Conservation (phyloP, 371 early-diverging fungal species). For the Mortierella polycephala region DNA sequence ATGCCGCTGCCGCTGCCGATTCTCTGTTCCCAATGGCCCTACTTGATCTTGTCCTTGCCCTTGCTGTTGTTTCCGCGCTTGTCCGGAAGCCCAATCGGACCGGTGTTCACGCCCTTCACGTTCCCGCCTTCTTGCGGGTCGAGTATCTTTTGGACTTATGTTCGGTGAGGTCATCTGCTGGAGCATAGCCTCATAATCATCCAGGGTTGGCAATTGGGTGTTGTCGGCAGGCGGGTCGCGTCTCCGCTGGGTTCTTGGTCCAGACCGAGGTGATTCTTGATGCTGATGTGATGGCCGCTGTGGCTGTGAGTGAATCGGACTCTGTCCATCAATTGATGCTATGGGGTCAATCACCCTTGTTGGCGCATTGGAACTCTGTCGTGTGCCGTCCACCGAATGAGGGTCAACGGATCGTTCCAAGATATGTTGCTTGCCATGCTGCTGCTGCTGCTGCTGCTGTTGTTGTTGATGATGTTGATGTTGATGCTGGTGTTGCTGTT, state of each 20-base stretch:
- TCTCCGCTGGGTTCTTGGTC: slow-evolving; percentile 18
- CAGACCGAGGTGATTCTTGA: slow-evolving; percentile 8
- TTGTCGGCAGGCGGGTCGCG: slow-evolving; percentile 29
- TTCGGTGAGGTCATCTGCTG: slow-evolving; percentile 41
- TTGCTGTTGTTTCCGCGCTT: slow-evolving; percentile 8
- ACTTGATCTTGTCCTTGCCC: slow-evolving; percentile 2
- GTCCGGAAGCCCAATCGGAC: slow-evolving; percentile 15
- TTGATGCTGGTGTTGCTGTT: slow-evolving; percentile 2
- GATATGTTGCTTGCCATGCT: slow-evolving; percentile 1
- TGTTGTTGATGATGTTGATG: not conserved
- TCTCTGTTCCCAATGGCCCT: not conserved
- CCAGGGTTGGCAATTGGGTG: slow-evolving; percentile 20
- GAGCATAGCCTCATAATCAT: slow-evolving; percentile 51
- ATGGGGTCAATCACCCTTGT: not conserved
- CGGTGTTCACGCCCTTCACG: slow-evolving; percentile 27
- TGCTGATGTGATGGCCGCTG: slow-evolving; percentile 4
- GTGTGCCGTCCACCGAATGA: not conserved
- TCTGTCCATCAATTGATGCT: not conserved
- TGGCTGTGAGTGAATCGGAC: not conserved
- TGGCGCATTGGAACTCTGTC: not conserved
- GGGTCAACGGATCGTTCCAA: not conserved
- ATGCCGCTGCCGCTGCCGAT: slow-evolving; percentile 3
- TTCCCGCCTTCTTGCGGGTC: slow-evolving; percentile 28
- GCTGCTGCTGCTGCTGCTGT: slow-evolving; percentile 11
- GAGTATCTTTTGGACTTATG: slow-evolving; percentile 23